These are phyloP conservation scores for Pythium vanterpoolii DNA, from an alignment of 352 stramenopile genomes.

Conservation along the genomic window DNA sequence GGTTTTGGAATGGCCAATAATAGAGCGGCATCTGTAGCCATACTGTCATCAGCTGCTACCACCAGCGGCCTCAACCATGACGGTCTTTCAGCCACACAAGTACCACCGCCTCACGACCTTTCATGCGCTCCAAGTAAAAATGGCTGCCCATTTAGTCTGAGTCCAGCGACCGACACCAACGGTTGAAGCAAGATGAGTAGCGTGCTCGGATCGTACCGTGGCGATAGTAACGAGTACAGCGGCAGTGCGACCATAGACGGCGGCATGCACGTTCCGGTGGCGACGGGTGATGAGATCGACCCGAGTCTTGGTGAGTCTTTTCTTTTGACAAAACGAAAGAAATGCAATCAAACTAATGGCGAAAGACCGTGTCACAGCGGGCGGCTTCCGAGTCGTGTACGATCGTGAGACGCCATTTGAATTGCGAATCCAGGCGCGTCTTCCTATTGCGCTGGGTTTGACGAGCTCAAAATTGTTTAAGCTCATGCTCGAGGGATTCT, in stretches of 20 bases:
- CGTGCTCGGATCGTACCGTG: conserved; percentile 22
- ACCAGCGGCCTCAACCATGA: conserved; percentile 1
- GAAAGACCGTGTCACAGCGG: conserved; percentile 26
- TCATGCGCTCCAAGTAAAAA: conserved; percentile 5
- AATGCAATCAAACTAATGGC: not conserved
- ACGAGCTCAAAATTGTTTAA: not conserved
- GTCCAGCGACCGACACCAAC: not conserved
- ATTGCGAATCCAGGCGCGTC: conserved; percentile 76
- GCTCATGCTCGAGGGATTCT: not conserved
- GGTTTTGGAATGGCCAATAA: conserved; percentile 1
- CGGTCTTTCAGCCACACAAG: not conserved
- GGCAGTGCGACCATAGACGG: conserved; percentile 20
- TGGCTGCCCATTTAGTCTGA: not conserved
- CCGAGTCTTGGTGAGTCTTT: conserved; percentile 62
- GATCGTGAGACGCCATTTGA: conserved; percentile 91
- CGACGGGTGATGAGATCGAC: conserved; percentile 64
- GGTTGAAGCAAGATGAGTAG: conserved; percentile 19
- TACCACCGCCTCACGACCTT: conserved; percentile 14
- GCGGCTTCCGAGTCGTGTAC: conserved; percentile 88
- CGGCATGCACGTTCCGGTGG: conserved; percentile 40
- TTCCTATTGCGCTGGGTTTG: not conserved
- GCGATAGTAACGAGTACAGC: conserved; percentile 30
- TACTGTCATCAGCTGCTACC: conserved; percentile 3
- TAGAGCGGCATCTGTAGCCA: conserved; percentile 13
- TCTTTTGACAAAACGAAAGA: not conserved